Base-by-base conservation (phyloP, 192 early-diverging fungal genomes). In the Coemansia sp. region DNA sequence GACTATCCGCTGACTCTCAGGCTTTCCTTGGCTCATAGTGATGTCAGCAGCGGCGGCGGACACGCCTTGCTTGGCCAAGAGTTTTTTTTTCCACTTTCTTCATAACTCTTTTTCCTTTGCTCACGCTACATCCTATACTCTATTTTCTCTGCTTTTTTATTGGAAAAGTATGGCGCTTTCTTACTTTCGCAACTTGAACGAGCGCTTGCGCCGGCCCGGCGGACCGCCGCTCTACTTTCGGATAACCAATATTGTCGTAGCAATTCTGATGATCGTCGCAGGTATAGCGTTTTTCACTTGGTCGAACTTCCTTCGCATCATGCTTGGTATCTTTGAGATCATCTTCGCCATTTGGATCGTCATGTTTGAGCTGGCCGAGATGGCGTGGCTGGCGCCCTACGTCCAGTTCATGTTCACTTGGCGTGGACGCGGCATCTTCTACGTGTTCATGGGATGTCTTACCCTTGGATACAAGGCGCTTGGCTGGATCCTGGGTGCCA, bases 321-420 rank as follows among this genome's bases (percentile, higher is more conserved):
- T 80, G 77, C 62, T 80, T 14, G 77, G 77, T 16, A 63, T 80
- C 5, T 80, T 53, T 35, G 69, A 75, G 59, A 71, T 80, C 3
- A 26, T 80, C 14, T 80, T 80, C 53, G 77, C 65, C 35, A 26
- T 69, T 5, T 80, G 77, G 73, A 80, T 80, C 34, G 66, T 80
- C 31, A 61, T 71, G 69, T 68, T 71, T 28, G 77, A 80, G 63
- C 28, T 80, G 14, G 62, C 73, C 2, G 73, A 80, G 21, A 28
- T 74, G 66, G 48, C 69, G 23, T 71, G 73, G 77, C 53, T 80
- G 53, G 66, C 67, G 9, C 71, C 64, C 38, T 67, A 66, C 14
- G 74, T 73, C 34, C 74, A 67, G 67, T 82, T 82, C 34, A 82
- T 82, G 79, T 76, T 73, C 37, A 82, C 73, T 3, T 82, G 74